Percentiles rank a stretch among this genome's conserved stretches.
These are phyloP conservation scores for Aspergillus ibericus DNA, from an alignment of 2,329 filamentous ascomycete genomes.

Conservation along the genomic window DNA sequence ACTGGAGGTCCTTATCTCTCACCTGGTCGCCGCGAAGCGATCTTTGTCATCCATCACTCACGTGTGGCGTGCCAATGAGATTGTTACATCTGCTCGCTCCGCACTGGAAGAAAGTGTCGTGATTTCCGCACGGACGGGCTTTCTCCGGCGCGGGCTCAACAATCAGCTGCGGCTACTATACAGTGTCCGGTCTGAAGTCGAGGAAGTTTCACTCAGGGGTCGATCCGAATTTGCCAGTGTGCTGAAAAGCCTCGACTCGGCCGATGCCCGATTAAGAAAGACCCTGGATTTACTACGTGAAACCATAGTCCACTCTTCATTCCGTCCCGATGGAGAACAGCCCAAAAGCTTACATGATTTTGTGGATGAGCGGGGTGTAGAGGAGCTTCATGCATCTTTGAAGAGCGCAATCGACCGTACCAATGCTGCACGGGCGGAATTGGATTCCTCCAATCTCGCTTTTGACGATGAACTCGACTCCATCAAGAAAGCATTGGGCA, in stretches of 20 bases:
- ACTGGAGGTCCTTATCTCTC: constrained; percentile 76
- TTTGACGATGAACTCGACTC: constrained; percentile 73
- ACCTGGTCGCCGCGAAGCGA: constrained; percentile 83
- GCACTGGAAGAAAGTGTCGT: constrained; percentile 78
- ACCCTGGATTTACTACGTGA: constrained; percentile 57
- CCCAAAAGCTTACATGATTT: constrained; percentile 64
- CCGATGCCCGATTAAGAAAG: constrained; percentile 57
- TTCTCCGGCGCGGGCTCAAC: constrained; percentile 63
- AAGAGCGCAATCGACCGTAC: constrained; percentile 62
- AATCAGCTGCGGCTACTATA: constrained; percentile 48
- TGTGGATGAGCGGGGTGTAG: constrained; percentile 63
- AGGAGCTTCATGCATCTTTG: constrained; percentile 57
- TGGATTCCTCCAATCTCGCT: constrained; percentile 56
- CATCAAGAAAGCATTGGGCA: constrained; percentile 60
- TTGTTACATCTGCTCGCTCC: constrained; percentile 72
- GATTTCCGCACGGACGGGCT: constrained; percentile 67
- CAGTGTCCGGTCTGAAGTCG: constrained; percentile 45
- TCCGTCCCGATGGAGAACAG: constrained; percentile 51
- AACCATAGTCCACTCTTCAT: constrained; percentile 59
- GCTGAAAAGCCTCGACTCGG: constrained; percentile 58
- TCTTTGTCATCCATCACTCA: constrained; percentile 80
- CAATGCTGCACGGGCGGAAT: constrained; percentile 59
- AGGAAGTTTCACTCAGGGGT: constrained; percentile 43
- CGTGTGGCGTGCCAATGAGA: constrained; percentile 82
- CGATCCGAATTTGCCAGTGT: constrained; percentile 49